Evolutionary conservation across 495 filamentous ascomycete genomes (phyloP), one percentile per base, ranked within the genome.

Genomic region (Talaromyces nanjingensis): DNA sequence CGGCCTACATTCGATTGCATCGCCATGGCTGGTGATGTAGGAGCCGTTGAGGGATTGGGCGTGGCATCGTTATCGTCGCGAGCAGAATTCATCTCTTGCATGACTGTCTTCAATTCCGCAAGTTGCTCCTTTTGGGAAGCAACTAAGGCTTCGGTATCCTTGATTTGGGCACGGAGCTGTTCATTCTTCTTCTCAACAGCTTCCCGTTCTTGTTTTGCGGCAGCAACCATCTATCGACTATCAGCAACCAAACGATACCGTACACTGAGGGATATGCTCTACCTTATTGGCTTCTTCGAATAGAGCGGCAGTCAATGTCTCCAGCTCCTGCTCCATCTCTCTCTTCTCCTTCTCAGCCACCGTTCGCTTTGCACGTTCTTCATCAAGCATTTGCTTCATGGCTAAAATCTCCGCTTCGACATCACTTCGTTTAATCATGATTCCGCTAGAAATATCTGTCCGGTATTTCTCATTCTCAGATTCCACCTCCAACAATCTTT

Each of bases 271-370:
- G 6, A 29, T 27, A 25, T 56, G 39, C 27, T 73, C 37, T 74
- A 90, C 88, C 81, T 84, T 84, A 72, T 98, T 97, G 34, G 94
- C 94, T 80, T 98, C 93, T 72, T 96, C 91, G 65, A 98, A 98
- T 18, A 98, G 80, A 27, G 90, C 91, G 4, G 91, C 84, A 11
- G 96, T 97, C 60, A 98, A 77, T 55, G 85, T 88, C 75, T 98
- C 94, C 33, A 98, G 79, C 75, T 98, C 94, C 64, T 83, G 81
- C 66, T 92, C 90, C 52, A 91, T 91, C 27, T 76, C 79, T 71
- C 86, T 86, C 77, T 89, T 92, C 25, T 86, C 86, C 71, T 87
- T 88, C 72, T 92, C 90, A 29, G 81, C 83, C 27, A 77, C 74
- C 3, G 74, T 76, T 61, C 87, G 81, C 68, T 83, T 79, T 45